Percentiles rank a stretch among this genome's conserved stretches.
These are phyloP conservation scores for Cladosporium cucumerinum DNA, from an alignment of 2,329 filamentous ascomycete species.

Conservation along the genomic window DNA sequence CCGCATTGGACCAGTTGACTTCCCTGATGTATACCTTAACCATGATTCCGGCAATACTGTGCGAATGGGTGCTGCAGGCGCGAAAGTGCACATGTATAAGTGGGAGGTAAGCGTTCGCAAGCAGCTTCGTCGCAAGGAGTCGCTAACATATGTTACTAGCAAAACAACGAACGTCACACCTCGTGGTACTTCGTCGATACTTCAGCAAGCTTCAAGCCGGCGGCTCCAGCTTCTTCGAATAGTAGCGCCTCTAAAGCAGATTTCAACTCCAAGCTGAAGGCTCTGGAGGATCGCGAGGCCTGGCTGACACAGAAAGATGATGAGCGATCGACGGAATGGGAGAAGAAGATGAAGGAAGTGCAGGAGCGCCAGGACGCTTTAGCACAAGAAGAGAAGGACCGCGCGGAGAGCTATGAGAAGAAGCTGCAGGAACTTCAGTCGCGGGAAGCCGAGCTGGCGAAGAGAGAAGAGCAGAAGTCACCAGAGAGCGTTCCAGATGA, in stretches of 20 bases:
- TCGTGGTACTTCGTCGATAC: conserved; percentile 15
- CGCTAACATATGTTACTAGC: neutral
- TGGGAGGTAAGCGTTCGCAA: conserved; percentile 7
- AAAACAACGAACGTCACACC: neutral
- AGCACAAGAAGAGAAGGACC: neutral
- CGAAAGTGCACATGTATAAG: conserved; percentile 10
- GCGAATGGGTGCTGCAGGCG: neutral
- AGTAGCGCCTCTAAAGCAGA: neutral
- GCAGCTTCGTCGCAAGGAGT: neutral
- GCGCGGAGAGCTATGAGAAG: conserved; percentile 9
- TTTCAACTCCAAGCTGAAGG: conserved; percentile 11
- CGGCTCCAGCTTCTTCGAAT: neutral
- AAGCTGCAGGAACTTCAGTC: conserved; percentile 13
- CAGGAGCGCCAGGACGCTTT: conserved; percentile 2
- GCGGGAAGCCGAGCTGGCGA: conserved; percentile 8
- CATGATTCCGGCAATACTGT: neutral
- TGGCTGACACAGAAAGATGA: neutral
- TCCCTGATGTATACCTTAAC: conserved; percentile 9
- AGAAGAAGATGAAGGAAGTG: conserved; percentile 1
- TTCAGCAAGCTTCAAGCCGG: conserved; percentile 2
- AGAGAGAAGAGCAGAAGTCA: conserved; percentile 10
- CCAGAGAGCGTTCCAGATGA: neutral
- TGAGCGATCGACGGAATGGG: neutral
- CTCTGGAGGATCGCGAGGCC: conserved; percentile 12
- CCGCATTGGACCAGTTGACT: neutral